Conservation (phyloP, 2,329 filamentous ascomycete species). For the Cladophialophora exuberans region DNA sequence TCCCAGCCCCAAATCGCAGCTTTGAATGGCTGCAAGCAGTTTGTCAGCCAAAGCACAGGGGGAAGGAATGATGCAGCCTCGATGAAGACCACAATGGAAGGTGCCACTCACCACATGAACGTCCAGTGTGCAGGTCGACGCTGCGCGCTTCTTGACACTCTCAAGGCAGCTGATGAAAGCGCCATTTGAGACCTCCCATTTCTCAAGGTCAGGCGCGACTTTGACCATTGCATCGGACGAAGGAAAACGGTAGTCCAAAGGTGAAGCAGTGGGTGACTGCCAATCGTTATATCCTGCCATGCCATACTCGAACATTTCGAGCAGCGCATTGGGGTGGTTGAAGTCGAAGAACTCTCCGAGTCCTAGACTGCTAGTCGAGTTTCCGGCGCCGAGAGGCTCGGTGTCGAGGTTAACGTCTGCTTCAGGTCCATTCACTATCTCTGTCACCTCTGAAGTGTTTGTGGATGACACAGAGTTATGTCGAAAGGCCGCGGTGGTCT, state of each 20-base stretch:
- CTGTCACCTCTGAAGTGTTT: slow-evolving; percentile 14
- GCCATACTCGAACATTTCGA: slow-evolving; percentile 24
- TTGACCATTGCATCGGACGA: slow-evolving; percentile 4
- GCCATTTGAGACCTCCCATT: slow-evolving; percentile 32
- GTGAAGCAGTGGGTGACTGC: slow-evolving; percentile 23
- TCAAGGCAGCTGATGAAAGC: slow-evolving; percentile 27
- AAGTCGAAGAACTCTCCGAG: slow-evolving; percentile 26
- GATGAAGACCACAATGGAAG: too few species aligned
- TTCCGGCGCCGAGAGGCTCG: not conserved
- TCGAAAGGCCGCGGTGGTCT: slow-evolving; percentile 2
- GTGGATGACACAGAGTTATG: slow-evolving; percentile 25
- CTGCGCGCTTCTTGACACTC: slow-evolving; percentile 17
- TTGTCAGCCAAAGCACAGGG: too few species aligned
- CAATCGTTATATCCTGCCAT: slow-evolving; percentile 12
- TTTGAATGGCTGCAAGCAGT: too few species aligned
- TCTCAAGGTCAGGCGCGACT: slow-evolving; percentile 28
- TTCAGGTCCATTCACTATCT: slow-evolving; percentile 6
- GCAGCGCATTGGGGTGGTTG: slow-evolving; percentile 22
- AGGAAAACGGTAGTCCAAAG: slow-evolving; percentile 26
- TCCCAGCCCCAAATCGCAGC: slow-evolving; percentile 32
- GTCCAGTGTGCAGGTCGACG: slow-evolving; percentile 19
- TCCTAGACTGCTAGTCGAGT: slow-evolving; percentile 17
- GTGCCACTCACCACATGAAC: too few species aligned
- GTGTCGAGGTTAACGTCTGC: slow-evolving; percentile 3
- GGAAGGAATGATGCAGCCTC: too few species aligned